Evolutionary conservation across 2,329 filamentous ascomycete species (phyloP).

Genomic region (Hypoxylon sp.): DNA sequence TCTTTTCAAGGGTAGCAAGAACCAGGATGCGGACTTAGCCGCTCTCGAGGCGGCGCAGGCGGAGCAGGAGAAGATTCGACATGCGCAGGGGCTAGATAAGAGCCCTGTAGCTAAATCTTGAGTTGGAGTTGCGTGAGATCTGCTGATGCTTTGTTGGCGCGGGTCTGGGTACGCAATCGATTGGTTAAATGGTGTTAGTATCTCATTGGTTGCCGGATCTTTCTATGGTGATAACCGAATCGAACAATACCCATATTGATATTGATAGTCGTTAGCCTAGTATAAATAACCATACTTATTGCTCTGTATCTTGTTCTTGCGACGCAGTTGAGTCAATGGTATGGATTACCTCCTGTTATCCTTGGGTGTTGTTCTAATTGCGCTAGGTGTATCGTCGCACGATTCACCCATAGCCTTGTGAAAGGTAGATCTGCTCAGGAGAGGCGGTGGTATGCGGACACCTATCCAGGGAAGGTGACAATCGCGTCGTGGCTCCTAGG

Average conservation of each 20-base stretch:
- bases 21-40: slow-evolving; percentile 48
- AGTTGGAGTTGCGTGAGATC: neutral
- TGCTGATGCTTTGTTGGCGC: neutral
- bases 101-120: slow-evolving; percentile 2
- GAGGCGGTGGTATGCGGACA: neutral
- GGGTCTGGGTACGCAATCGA: neutral
- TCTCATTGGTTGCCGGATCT: neutral
- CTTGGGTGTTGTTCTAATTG: neutral
- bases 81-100: slow-evolving; percentile 48
- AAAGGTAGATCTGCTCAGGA: neutral
- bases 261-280: neutral
- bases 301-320: neutral
- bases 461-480: no score
- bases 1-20: slow-evolving; percentile 52
- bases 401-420: neutral
- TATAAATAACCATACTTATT: slow-evolving; percentile 5
- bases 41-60: slow-evolving; percentile 46
- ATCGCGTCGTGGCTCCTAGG: neutral
- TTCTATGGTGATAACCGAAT: neutral
- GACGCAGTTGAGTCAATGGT: neutral
- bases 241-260: slow-evolving; percentile 11
- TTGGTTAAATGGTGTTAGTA: neutral
- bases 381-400: neutral
- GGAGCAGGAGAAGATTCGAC: slow-evolving; percentile 49
- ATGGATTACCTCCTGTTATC: no score